Evolutionary conservation across 2,329 filamentous ascomycete genomes (phyloP), one percentile per base, ranked within the genome.

Genomic region (Botrytis fabae): DNA sequence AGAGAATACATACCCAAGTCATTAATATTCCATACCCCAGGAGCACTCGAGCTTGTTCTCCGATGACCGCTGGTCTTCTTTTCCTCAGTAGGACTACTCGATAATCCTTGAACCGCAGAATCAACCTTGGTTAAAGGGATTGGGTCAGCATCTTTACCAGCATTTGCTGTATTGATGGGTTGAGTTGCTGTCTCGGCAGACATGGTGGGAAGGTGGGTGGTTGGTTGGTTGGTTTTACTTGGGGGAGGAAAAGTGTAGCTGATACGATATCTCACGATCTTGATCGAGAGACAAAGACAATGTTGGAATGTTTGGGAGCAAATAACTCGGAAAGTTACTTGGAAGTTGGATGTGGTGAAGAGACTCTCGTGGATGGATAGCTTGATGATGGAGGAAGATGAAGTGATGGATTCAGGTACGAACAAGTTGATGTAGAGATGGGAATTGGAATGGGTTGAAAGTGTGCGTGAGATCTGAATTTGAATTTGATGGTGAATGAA

Each of bases 71-170:
- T 89, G 82, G 88, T 88, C 79, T 86, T 85, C 77, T 86, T 85
- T 77, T 94, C 91, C 81, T 91, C 88, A 74, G 88, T 86, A 48
- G 92, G 88, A 74, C 90, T 91, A 79, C 88, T 87, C 77, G 89
- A 88, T 79, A 95, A 84, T 83, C 93, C 93, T 82, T 94, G 91
- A 81, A 97, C 90, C 85, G 93, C 94, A 74, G 95, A 97, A 84
- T 98, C 95, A 85, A 97, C 90, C 87, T 97, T 97, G 84, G 89
- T 88, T 82, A 97, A 89, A 80, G 91, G 88, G 76, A 79, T 76
- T 16, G 70, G 70, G 59, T 66, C 70, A 25, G 46, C 70, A 66
- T 71, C 70, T 28, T 66, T 16, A 35, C n/a, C 38, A 63, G 46
- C 38, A 3, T 54, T 66, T 35, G 70, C 51, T 54, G 61, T 66